A percentile compares a stretch with the other conserved stretches of the same genome.
Conservation (phyloP, 495 filamentous ascomycete species). For the Penicillium salamii region DNA sequence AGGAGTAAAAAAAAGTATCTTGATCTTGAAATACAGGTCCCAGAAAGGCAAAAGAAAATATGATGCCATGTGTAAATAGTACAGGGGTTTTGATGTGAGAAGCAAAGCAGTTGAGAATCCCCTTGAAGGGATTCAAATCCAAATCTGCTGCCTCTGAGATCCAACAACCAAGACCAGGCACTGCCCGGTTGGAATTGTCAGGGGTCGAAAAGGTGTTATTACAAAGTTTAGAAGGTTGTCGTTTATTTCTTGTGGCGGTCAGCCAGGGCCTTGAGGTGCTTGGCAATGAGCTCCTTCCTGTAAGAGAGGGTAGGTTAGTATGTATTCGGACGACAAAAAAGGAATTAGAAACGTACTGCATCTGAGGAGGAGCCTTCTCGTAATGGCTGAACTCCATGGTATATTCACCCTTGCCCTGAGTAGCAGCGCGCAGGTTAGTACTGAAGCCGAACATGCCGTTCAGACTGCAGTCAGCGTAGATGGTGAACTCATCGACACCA, state of each 20-base stretch:
- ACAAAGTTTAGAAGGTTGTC: slow-evolving; percentile 13
- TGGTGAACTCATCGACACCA: slow-evolving; percentile 91
- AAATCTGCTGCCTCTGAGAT: slow-evolving; percentile 6
- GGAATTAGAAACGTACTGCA: slow-evolving; percentile 67
- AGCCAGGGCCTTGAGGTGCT: slow-evolving; percentile 81
- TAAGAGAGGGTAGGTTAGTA: slow-evolving; percentile 13
- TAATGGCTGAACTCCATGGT: slow-evolving; percentile 99
- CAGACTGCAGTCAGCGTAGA: slow-evolving; percentile 86
- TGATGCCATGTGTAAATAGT: slow-evolving; percentile 24
- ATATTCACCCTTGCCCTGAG: slow-evolving; percentile 98
- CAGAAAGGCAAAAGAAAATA: slow-evolving; percentile 18
- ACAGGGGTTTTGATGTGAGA: slow-evolving; percentile 9
- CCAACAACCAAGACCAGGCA: slow-evolving; percentile 8
- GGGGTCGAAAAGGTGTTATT: slow-evolving; percentile 14
- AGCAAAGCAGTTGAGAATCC: slow-evolving; percentile 1
- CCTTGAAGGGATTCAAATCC: neutral
- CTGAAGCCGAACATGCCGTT: slow-evolving; percentile 98
- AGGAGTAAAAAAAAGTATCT: slow-evolving; percentile 29
- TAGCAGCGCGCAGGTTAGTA: slow-evolving; percentile 82
- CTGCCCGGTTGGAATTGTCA: slow-evolving; percentile 5
- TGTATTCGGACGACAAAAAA: neutral
- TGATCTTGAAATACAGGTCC: slow-evolving; percentile 28
- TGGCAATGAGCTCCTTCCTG: slow-evolving; percentile 83
- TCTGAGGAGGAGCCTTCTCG: slow-evolving; percentile 75
- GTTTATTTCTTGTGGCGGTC: slow-evolving; percentile 67